phyloP scores from a whole-genome alignment of 768 basidiomycete genomes.

The Boletellus ananas region DNA sequence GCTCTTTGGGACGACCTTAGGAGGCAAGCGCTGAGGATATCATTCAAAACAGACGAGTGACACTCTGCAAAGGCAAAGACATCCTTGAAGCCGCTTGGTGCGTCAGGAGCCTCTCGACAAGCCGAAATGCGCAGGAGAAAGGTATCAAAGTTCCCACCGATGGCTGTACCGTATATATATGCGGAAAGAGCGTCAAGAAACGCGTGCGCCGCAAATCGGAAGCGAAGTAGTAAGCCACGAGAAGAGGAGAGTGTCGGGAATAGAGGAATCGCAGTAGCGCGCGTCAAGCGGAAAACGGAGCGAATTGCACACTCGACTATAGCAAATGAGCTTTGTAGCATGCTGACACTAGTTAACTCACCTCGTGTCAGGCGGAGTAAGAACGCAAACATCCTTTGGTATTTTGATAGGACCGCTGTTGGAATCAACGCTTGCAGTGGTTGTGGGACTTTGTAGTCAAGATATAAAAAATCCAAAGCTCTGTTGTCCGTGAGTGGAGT shows the following conservation, averaged over 20 bases:
- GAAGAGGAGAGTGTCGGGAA: constrained; percentile 57
- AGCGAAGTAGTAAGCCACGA: constrained; percentile 55
- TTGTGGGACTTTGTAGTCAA: constrained; percentile 87
- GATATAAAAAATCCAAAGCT: constrained; percentile 85
- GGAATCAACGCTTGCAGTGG: constrained; percentile 73
- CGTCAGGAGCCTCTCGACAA: constrained; percentile 20
- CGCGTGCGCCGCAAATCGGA: constrained; percentile 70
- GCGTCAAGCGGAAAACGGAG: constrained; percentile 63
- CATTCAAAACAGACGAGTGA: constrained; percentile 68
- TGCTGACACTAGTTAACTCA: constrained; percentile 26
- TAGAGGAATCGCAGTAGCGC: constrained; percentile 38
- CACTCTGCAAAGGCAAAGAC: constrained; percentile 66
- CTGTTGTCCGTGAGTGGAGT: constrained; percentile 34
- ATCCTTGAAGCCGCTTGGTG: constrained; percentile 47
- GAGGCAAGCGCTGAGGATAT: constrained; percentile 73
- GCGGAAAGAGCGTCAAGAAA: constrained; percentile 65
- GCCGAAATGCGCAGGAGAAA: constrained; percentile 49
- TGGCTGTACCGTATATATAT: constrained; percentile 80
- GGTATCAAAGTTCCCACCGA: constrained; percentile 69
- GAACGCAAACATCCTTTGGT: constrained; percentile 79
- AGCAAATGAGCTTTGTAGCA: constrained; percentile 2
- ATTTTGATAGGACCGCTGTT: constrained; percentile 70
- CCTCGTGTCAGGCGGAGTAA: constrained; percentile 78
- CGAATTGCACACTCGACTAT: constrained; percentile 66
- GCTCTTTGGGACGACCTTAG: constrained; percentile 64